Base-by-base conservation (phyloP, 805 yeast species). In the Metschnikowia colocasiae region DNA sequence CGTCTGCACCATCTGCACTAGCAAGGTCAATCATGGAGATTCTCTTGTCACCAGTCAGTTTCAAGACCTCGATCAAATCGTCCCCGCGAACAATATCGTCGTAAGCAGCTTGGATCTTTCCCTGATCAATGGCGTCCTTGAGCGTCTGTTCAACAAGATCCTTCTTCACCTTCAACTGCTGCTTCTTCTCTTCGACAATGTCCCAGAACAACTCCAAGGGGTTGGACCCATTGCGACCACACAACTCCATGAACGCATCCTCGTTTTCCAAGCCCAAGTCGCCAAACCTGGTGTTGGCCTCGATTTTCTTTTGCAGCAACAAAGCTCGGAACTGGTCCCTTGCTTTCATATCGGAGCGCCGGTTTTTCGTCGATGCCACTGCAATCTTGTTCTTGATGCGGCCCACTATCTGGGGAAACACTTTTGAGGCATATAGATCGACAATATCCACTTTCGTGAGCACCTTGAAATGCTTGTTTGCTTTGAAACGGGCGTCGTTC, bases 121-220 rank as follows among this genome's bases (percentile, higher is more conserved):
- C 31, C 26, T 46, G 49, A 15, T 41, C 40, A 29, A 46, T 52
- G 40, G 56, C 43, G 27, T 73, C 75, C 4, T 73, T 63, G 25
- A 83, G 55, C 5, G 76, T 61, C 52, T 77, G 82, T 43, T 78
- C 77, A 1, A 82, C 77, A 35, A 83, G 63, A 43, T 83, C 87
- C 45, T 78, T 78, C 58, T 81, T 80, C 19, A 82, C 80, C 49
- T 75, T 76, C 38, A 86, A 59, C 1, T 72, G 58, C 45, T 81
- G 77, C 29, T 76, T 73, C 55, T 80, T 81, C 47, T 79, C 83
- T 54, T 85, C 90, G 3, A 85, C 74, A 0, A 77, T 57, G 61
- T 90, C 96, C 79, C 87, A 78, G 61, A 85, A 89, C 34, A 87
- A 64, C 52, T 89, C 95, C 35, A 83, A 59, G 0, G 96, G 85